These are phyloP conservation scores for Lodderomyces theae DNA, from an alignment of 1,139 yeast species.

Conservation along the genomic window DNA sequence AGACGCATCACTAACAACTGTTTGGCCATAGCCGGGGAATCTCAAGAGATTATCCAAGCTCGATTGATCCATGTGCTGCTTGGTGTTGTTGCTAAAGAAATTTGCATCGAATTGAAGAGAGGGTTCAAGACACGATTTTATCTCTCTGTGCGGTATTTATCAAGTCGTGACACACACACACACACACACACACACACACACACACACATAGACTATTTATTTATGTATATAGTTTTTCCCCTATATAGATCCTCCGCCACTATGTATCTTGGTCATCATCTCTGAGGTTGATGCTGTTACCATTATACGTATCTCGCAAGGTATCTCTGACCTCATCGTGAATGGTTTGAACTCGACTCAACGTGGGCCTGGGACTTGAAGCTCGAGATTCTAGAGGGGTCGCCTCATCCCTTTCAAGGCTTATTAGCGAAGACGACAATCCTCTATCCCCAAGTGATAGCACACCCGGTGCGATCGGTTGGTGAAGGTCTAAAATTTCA, in stretches of 20 bases:
- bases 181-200: no score
- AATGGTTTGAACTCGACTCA: conserved; percentile 24
- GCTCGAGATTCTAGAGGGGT: conserved; percentile 13
- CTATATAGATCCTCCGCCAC: no score
- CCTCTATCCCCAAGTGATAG: conserved; percentile 19
- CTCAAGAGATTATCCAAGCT: conserved; percentile 30
- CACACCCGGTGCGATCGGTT: conserved; percentile 18
- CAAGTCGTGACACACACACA: no score
- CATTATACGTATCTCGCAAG: conserved; percentile 20
- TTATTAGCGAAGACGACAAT: conserved; percentile 19
- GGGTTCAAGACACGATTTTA: no score
- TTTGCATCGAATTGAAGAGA: no score
- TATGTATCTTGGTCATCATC: conserved; percentile 15
- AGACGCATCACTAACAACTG: conserved; percentile 48
- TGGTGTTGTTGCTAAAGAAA: no score
- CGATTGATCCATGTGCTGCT: conserved; percentile 26
- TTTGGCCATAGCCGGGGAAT: conserved; percentile 24
- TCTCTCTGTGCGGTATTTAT: no score
- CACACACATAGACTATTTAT: no score
- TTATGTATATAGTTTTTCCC: no score
- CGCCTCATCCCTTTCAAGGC: conserved; percentile 14
- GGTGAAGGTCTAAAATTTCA: conserved; percentile 5
- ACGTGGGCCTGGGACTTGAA: conserved; percentile 20
- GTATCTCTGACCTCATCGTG: conserved; percentile 14
- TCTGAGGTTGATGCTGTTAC: conserved; percentile 20